phyloP scores from a whole-genome alignment of 495 filamentous ascomycete species.

The Hypoxylon fuscum region DNA sequence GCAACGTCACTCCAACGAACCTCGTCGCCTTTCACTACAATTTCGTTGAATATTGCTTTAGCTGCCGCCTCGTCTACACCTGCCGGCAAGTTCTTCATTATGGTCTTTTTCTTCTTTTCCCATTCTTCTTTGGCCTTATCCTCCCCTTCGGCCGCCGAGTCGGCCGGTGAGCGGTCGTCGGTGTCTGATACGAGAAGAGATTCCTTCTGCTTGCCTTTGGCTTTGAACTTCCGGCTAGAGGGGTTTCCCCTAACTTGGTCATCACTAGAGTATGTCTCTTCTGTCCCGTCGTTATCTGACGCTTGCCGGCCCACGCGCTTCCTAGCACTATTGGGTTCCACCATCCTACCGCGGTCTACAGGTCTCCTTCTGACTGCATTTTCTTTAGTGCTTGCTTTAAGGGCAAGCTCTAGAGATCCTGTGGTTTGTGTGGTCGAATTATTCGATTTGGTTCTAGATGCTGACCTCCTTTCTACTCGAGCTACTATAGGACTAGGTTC shows the following conservation, averaged over 20 bases:
- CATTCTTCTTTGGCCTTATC: constrained; percentile 57
- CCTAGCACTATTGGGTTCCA: constrained; percentile 35
- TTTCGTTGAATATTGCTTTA: constrained; percentile 93
- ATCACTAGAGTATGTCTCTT: constrained; percentile 28
- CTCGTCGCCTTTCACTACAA: constrained; percentile 92
- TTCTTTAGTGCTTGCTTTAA: constrained; percentile 12
- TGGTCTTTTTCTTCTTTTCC: constrained; percentile 57
- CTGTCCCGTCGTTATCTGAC: constrained; percentile 21
- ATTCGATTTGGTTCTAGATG: constrained; percentile 28
- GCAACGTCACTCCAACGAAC: constrained; percentile 97
- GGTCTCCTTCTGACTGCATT: constrained; percentile 28
- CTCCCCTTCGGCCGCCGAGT: constrained; percentile 45
- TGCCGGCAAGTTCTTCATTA: constrained; percentile 79
- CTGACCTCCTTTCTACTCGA: constrained; percentile 21
- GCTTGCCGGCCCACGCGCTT: constrained; percentile 24
- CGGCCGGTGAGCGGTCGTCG: constrained; percentile 46
- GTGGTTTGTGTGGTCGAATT: constrained; percentile 16
- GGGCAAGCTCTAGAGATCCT: constrained; percentile 13
- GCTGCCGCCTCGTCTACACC: constrained; percentile 85
- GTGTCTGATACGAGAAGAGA: constrained; percentile 15
- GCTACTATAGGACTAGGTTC: constrained; percentile 17
- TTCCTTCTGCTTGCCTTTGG: constrained; percentile 44
- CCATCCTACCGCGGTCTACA: constrained; percentile 8
- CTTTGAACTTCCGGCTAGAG: constrained; percentile 26
- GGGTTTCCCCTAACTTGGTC: constrained; percentile 25